Evolutionary conservation across 169 alveolate genomes (phyloP), one percentile per base, ranked within the genome.

Genomic region (Plasmodium inui): DNA sequence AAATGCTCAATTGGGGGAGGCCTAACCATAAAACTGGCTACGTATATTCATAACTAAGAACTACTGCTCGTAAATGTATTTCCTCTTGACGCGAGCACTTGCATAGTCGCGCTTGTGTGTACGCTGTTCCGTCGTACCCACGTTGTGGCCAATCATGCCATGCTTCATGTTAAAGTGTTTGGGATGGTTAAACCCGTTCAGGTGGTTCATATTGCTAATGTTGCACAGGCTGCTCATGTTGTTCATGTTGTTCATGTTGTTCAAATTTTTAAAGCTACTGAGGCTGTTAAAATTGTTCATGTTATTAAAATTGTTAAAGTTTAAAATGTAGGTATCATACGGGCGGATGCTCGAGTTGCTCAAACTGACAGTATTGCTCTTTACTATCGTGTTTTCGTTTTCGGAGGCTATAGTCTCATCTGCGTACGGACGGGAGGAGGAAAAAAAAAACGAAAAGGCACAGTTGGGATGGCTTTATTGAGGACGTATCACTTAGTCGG

Each of bases 341-440:
- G 93, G 93, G 34, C 82, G 93, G 34, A 86, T 22, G 19, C 81
- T 86, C 12, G 88, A 32, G 67, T 79, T 79, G n/a, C 70, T 86
- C 26, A 79, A 22, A 74, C 80, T 78, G 9, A 22, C 61, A 34
- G 71, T 84, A 46, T 32, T 37, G 67, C 53, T 86, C 44, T 76
- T 50, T 34, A 76, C 80, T 57, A 86, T 17, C 67, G 81, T 39
- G 61, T 32, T 86, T 76, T 76, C 93, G 28, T 86, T 78, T 37
- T 67, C 88, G 17, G 55, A 71, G 12, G 30, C 39, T 37, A 55
- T 86, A 74, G 28, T 86, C 34, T 30, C 72, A 86, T 74, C 93
- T 86, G 28, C 57, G 26, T n/a, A 28, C 19, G 19, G 55, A 72
- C 0, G 28, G 53, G 53, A 28, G 53, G 57, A n/a, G 6, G 6